phyloP scores from a whole-genome alignment of 768 basidiomycete genomes.

The Lentinula sp. region DNA sequence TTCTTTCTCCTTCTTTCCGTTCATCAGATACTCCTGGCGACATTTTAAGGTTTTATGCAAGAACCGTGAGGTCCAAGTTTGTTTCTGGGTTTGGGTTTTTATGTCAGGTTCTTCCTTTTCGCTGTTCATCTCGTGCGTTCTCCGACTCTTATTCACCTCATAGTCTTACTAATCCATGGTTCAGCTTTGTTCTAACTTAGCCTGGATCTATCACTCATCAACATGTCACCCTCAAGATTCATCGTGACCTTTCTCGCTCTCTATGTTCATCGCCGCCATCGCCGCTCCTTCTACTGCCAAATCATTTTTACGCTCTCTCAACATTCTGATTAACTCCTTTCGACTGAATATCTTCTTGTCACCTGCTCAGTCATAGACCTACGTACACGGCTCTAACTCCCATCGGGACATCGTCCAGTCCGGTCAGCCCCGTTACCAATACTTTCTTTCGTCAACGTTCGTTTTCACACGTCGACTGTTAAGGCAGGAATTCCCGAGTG shows the following conservation, averaged over 20 bases:
- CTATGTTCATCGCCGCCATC: neutral
- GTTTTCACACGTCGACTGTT: neutral
- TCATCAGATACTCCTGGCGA: no score
- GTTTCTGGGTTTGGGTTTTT: neutral
- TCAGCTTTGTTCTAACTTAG: neutral
- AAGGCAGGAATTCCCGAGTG: neutral
- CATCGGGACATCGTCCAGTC: no score
- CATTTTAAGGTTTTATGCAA: neutral
- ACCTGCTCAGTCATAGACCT: neutral
- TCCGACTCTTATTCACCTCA: neutral
- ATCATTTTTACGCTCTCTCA: neutral
- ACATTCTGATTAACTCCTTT: neutral
- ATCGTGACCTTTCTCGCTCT: neutral
- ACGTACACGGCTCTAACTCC: neutral
- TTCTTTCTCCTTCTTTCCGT: no score
- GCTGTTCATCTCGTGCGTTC: neutral
- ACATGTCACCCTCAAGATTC: neutral
- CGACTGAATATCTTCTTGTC: neutral
- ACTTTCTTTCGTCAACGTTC: neutral
- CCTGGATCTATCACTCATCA: neutral
- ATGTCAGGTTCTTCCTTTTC: neutral
- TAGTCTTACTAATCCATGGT: neutral
- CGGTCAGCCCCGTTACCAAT: neutral
- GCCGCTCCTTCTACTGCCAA: neutral
- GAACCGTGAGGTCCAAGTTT: neutral